Conservation (phyloP, 2,329 filamentous ascomycete species). For the Aspergillus brasiliensis region DNA sequence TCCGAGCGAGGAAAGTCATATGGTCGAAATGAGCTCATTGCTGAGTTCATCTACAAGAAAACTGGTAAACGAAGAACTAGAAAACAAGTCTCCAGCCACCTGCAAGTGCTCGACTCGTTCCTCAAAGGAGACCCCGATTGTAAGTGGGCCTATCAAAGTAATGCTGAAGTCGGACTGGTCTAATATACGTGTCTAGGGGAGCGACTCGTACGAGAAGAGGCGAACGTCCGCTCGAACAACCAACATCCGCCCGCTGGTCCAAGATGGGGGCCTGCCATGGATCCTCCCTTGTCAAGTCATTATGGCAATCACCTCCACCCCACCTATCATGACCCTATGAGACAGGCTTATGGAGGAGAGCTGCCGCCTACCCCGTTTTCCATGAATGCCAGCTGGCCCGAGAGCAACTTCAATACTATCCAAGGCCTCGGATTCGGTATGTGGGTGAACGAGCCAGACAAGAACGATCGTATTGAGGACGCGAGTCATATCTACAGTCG, state of each 20-base stretch:
- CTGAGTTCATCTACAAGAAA: constrained; percentile 57
- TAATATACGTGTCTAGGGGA: constrained; percentile 33
- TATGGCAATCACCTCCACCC: constrained; percentile 30
- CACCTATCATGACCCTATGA: constrained; percentile 35
- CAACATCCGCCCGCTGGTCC: constrained; percentile 36
- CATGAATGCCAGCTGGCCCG: constrained; percentile 37
- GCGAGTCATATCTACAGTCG: constrained; percentile 49
- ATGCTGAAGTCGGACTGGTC: constrained; percentile 5
- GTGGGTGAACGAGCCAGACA: constrained; percentile 46
- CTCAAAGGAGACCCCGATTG: constrained; percentile 56
- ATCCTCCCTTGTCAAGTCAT: constrained; percentile 34
- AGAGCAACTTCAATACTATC: constrained; percentile 31
- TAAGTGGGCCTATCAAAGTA: constrained; percentile 33
- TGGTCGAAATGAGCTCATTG: constrained; percentile 64
- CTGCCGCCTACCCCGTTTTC: constrained; percentile 38
- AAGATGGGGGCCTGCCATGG: constrained; percentile 36
- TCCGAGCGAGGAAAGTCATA: constrained; percentile 55
- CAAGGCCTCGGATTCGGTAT: constrained; percentile 48
- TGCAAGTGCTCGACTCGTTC: constrained; percentile 63
- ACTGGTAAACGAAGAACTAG: constrained; percentile 56
- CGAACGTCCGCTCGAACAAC: constrained; percentile 35
- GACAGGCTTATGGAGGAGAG: constrained; percentile 37
- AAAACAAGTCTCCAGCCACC: constrained; percentile 66
- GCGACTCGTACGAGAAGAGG: constrained; percentile 41
- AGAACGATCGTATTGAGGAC: constrained; percentile 39